Percentiles rank a stretch among this genome's conserved stretches.
These are phyloP conservation scores for Dioszegia crocea DNA, from an alignment of 768 basidiomycete species.

Conservation along the genomic window DNA sequence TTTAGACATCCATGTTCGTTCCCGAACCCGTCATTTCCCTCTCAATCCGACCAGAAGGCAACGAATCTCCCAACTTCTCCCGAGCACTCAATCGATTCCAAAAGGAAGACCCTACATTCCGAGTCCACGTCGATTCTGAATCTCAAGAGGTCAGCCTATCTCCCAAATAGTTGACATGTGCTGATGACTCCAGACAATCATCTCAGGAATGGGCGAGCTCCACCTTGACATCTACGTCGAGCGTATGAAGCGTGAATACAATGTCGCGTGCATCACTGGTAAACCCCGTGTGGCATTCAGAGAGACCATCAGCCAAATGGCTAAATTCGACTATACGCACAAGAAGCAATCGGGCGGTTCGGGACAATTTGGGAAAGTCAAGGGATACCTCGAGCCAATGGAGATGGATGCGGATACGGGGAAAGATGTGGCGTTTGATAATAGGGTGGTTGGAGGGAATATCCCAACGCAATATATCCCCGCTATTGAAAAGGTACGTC, in stretches of 20 bases:
- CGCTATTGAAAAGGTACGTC: slow-evolving; percentile 79
- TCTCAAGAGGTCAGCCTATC: slow-evolving; percentile 73
- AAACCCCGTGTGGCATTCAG: slow-evolving; percentile 96
- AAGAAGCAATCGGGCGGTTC: slow-evolving; percentile 98
- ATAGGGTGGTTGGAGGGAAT: slow-evolving; percentile 82
- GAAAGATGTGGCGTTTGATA: slow-evolving; percentile 72
- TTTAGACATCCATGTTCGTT: slow-evolving; percentile 93
- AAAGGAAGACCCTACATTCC: slow-evolving; percentile 98
- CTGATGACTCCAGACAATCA: slow-evolving; percentile 72
- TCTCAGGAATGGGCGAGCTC: slow-evolving; percentile 98
- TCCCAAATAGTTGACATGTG: not conserved
- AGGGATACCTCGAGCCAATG: slow-evolving; percentile 87
- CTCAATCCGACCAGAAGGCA: slow-evolving; percentile 82
- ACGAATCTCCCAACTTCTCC: slow-evolving; percentile 93
- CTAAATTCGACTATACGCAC: slow-evolving; percentile 84
- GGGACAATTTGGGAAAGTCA: slow-evolving; percentile 91
- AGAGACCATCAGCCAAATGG: slow-evolving; percentile 80
- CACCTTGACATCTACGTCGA: slow-evolving; percentile 99
- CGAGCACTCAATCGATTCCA: slow-evolving; percentile 95
- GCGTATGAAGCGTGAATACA: slow-evolving; percentile 97
- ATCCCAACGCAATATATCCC: slow-evolving; percentile 90
- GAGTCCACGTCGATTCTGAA: slow-evolving; percentile 88
- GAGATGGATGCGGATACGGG: slow-evolving; percentile 70
- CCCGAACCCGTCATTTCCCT: slow-evolving; percentile 98
- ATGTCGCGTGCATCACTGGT: slow-evolving; percentile 84